Evolutionary conservation across 2,329 filamentous ascomycete species (phyloP), one percentile per base, ranked within the genome.

Genomic region (Fusarium udum): DNA sequence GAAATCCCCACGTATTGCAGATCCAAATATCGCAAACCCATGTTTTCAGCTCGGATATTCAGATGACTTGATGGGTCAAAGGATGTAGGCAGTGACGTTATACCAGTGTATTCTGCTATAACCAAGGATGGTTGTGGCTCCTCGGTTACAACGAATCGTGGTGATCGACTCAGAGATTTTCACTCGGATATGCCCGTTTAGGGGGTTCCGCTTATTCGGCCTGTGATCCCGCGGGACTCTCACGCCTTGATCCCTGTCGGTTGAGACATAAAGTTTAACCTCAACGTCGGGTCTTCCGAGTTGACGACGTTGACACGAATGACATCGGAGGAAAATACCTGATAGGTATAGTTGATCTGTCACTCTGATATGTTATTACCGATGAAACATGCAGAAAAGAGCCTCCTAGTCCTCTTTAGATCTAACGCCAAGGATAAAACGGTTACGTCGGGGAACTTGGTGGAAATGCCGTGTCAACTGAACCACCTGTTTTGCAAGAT

Each of bases 241-340:
- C 42, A 26, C 49, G 15, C 20, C 24, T 20, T 51, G 14, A 61
- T 40, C 39, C 52, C 39, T 53, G 67, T 5, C 28, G 34, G 43
- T 52, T 46, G 28, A 48, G 39, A 40, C 53, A 57, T 51, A 67
- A 65, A 69, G 53, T 60, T 65, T 60, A 70, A 57, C 60, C 65
- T 69, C 53, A 36, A 26, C 28, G 64, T 63, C 51, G 51, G 64
- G 51, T 57, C 67, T 20, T 34, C n/a, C 61, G 26, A 48, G 18
- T 15, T 20, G 22, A 49, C 12, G 15, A 55, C 36, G 20, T 22
- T 57, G 37, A 24, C 39, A 28, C 34, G 28, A 28, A 28, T 55
- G 34, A 34, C 18, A 46, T 32, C 55, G 55, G 55, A 58, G 31
- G 16, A 18, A 34, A 48, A 58, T 28, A 48, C 55, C 20, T 31